Conservation (phyloP, 2,329 filamentous ascomycete species). For the Verticillium albo-atrum region DNA sequence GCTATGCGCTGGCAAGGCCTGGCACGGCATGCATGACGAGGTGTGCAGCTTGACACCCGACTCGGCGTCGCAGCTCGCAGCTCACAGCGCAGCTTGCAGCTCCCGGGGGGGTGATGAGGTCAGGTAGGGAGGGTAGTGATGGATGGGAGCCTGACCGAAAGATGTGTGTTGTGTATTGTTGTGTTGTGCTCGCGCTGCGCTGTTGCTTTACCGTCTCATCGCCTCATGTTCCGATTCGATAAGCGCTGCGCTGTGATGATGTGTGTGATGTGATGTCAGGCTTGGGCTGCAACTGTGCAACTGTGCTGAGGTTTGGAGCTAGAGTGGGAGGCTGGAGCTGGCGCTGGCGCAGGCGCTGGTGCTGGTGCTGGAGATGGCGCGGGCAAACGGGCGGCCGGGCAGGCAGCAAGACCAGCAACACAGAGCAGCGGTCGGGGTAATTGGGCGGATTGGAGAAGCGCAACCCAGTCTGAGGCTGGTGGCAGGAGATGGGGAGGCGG, state of each 20-base stretch:
- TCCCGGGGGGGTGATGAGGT: slow-evolving; percentile 9
- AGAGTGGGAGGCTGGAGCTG: too few species aligned
- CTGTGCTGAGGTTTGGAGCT: not conserved
- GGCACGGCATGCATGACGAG: slow-evolving; percentile 50
- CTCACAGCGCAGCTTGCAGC: not conserved
- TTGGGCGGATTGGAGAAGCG: not conserved
- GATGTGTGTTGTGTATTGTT: too few species aligned
- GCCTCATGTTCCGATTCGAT: not conserved
- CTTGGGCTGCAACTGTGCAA: not conserved
- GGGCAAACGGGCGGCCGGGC: too few species aligned
- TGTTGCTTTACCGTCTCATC: not conserved
- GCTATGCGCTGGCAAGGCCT: slow-evolving; percentile 41
- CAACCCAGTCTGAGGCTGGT: not conserved
- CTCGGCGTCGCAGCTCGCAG: slow-evolving; percentile 21
- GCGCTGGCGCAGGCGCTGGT: too few species aligned
- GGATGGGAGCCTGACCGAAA: not conserved
- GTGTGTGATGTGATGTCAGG: not conserved
- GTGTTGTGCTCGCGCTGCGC: too few species aligned
- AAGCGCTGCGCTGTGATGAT: not conserved
- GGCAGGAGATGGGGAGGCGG: not conserved
- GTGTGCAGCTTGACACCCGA: slow-evolving; percentile 47
- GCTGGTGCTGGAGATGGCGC: not conserved
- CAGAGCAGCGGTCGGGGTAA: not conserved
- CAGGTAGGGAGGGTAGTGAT: slow-evolving; percentile 12
- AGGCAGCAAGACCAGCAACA: not conserved